These are phyloP conservation scores for Tolypocladium amazonense DNA, from an alignment of 2,329 filamentous ascomycete genomes.

Conservation along the genomic window DNA sequence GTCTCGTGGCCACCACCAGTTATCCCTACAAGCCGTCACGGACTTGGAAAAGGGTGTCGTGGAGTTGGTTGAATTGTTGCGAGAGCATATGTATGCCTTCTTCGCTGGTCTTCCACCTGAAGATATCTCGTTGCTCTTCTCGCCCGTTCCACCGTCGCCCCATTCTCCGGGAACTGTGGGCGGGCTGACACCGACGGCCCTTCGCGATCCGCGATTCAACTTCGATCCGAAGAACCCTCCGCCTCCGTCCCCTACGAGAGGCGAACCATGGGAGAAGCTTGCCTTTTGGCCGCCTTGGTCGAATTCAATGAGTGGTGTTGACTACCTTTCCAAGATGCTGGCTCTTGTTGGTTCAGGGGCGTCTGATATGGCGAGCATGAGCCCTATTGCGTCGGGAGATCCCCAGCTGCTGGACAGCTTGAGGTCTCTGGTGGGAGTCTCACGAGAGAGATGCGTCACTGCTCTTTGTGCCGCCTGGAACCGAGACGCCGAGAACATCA, in stretches of 20 bases:
- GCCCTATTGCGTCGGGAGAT: constrained; percentile 48
- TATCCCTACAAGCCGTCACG: constrained; percentile 58
- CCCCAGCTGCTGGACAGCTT: constrained; percentile 58
- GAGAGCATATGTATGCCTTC: constrained; percentile 69
- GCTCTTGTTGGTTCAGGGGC: constrained; percentile 76
- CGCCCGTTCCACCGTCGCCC: constrained; percentile 64
- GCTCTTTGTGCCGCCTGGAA: constrained; percentile 89
- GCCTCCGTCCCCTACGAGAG: constrained; percentile 63
- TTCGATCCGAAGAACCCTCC: constrained; percentile 71
- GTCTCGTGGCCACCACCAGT: constrained; percentile 68
- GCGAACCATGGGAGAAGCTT: constrained; percentile 84
- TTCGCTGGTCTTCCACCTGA: constrained; percentile 84
- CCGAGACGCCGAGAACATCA: constrained; percentile 84
- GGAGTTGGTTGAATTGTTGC: constrained; percentile 74
- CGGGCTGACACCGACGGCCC: constrained; percentile 40
- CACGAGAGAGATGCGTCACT: constrained; percentile 75
- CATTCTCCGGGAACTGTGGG: constrained; percentile 32
- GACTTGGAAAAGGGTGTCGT: constrained; percentile 68
- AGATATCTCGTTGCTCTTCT: constrained; percentile 79
- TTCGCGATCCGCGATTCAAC: constrained; percentile 64
- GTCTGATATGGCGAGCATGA: constrained; percentile 71
- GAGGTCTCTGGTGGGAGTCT: constrained; percentile 61
- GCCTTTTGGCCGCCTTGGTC: constrained; percentile 94
- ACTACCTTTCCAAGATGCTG: constrained; percentile 78
- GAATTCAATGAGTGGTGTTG: constrained; percentile 83